A percentile compares a stretch with the other conserved stretches of the same genome.
These are phyloP conservation scores for Saccharomycopsis crataegensis DNA, from an alignment of 1,139 yeast species.

Conservation along the genomic window DNA sequence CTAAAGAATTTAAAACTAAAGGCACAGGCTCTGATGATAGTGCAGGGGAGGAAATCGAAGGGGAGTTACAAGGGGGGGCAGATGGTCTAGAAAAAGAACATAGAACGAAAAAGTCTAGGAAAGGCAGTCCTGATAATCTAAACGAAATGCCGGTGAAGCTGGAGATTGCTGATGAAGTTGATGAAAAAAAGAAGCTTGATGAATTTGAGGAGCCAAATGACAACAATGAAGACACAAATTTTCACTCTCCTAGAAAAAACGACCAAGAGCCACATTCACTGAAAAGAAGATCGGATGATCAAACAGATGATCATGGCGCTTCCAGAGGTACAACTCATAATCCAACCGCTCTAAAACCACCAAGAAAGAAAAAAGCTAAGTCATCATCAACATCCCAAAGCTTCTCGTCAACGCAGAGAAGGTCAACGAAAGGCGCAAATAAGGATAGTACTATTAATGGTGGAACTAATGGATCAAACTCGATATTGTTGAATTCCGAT, in stretches of 20 bases:
- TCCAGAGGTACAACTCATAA: no score
- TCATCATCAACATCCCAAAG: no score
- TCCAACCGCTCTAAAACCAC: no score
- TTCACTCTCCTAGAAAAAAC: no score
- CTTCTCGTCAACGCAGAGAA: not conserved
- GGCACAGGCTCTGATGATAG: slow-evolving; percentile 22
- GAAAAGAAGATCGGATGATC: no score
- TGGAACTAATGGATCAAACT: not conserved
- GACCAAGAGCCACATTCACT: no score
- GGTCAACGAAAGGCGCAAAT: slow-evolving; percentile 1
- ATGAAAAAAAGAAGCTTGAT: not conserved
- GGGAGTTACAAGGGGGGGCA: not conserved
- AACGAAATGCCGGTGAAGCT: no score
- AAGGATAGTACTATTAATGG: no score
- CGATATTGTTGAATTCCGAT: slow-evolving; percentile 25
- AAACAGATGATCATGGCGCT: no score
- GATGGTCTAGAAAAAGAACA: slow-evolving; percentile 2
- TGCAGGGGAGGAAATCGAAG: slow-evolving; percentile 4
- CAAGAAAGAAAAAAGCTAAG: no score
- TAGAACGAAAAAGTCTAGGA: slow-evolving; percentile 26
- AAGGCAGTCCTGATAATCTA: slow-evolving; percentile 18
- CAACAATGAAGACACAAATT: no score
- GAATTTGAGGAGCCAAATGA: slow-evolving; percentile 3
- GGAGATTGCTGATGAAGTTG: no score
- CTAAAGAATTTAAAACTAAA: slow-evolving; percentile 30